phyloP scores from a whole-genome alignment of 2,329 filamentous ascomycete genomes.

The Fusarium transvaalense region DNA sequence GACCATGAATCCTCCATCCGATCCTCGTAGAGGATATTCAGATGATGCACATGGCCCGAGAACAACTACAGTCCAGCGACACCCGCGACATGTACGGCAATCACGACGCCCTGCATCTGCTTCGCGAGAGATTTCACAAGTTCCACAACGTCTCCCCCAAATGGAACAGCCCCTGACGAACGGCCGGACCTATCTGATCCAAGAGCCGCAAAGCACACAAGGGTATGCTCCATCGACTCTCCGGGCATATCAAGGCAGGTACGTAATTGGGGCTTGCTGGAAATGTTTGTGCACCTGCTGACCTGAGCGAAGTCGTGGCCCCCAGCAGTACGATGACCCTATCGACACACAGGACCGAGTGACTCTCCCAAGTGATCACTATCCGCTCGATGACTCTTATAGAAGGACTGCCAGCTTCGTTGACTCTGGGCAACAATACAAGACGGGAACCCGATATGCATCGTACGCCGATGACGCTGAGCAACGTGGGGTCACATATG shows the following conservation, averaged over 20 bases:
- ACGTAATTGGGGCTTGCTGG: background rate
- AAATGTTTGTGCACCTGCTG: background rate
- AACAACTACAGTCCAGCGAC: background rate
- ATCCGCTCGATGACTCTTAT: background rate
- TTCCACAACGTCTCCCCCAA: background rate
- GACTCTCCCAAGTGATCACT: background rate
- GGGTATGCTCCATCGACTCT: conserved; percentile 7
- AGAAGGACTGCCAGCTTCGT: conserved; percentile 22
- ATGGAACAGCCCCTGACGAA: background rate
- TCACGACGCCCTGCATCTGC: background rate
- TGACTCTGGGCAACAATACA: background rate
- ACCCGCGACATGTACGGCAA: background rate
- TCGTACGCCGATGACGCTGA: conserved; percentile 2
- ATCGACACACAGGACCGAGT: background rate
- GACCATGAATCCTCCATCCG: conserved; percentile 5
- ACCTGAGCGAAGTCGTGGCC: background rate
- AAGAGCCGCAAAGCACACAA: background rate
- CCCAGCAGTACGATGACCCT: background rate
- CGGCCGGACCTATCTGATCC: background rate
- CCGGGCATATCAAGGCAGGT: conserved; percentile 33
- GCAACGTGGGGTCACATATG: background rate
- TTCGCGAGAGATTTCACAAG: background rate
- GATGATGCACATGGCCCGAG: background rate
- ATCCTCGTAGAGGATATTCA: background rate
- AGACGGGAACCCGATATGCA: background rate